Evolutionary conservation across 345 rosid genomes (phyloP).

Genomic region (Viola odorata): DNA sequence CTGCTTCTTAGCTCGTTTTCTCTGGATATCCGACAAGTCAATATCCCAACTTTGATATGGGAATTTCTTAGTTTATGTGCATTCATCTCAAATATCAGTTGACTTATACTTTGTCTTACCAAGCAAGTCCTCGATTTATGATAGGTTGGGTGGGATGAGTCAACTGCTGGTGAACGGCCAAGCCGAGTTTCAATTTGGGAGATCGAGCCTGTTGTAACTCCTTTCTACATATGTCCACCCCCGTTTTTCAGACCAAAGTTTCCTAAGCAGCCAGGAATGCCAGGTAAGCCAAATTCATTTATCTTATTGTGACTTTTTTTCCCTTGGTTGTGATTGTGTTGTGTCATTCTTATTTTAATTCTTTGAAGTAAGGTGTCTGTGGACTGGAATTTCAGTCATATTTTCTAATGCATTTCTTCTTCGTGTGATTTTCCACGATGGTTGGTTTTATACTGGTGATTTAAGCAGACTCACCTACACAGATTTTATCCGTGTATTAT

Average conservation of each 20-base stretch:
- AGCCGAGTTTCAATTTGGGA: conserved; percentile 95
- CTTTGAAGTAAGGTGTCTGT: too few relatives aligned
- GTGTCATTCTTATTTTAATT: too few relatives aligned
- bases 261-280: conserved; percentile 84
- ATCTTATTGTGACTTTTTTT: not conserved
- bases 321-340: too few relatives aligned
- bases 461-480: not conserved
- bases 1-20: not conserved
- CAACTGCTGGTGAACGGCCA: conserved; percentile 86
- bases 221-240: conserved; percentile 94
- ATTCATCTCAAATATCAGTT: not conserved
- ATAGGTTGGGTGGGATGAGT: conserved; percentile 99
- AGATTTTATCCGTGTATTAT: not conserved
- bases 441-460: too few relatives aligned
- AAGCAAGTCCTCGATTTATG: conserved; percentile 7
- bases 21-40: not conserved
- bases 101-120: conserved; percentile 2
- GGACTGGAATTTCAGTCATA: too few relatives aligned
- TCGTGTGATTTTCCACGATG: too few relatives aligned
- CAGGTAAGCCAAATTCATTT: conserved; percentile 36
- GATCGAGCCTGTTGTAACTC: conserved; percentile 81
- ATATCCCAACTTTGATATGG: not conserved
- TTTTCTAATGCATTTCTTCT: too few relatives aligned
- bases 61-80: not conserved
- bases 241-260: conserved; percentile 92